Evolutionary conservation across 805 yeast genomes (phyloP).

Genomic region (Lipomyces japonicus): DNA sequence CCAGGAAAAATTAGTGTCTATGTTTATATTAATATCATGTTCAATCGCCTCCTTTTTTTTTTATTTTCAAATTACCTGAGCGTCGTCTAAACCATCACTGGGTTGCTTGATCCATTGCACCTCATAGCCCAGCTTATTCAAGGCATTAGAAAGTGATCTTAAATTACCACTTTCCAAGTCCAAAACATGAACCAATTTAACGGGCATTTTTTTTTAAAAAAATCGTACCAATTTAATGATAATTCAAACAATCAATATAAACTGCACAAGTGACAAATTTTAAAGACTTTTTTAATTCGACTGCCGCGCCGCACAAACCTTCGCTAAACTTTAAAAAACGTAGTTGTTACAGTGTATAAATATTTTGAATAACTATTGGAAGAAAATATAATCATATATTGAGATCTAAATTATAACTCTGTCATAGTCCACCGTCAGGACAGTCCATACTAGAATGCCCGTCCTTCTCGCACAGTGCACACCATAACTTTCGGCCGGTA

Average conservation of each 20-base stretch:
- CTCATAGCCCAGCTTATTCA: slow-evolving; percentile 69
- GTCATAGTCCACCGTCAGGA: slow-evolving; percentile 55
- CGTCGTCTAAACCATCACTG: slow-evolving; percentile 47
- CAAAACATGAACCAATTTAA: slow-evolving; percentile 58
- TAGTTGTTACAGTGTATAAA: too few relatives aligned
- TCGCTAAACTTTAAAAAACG: too few relatives aligned
- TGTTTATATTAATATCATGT: slow-evolving; percentile 24
- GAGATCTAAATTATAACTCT: neutral
- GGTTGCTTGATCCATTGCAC: slow-evolving; percentile 59
- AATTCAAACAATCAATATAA: too few relatives aligned
- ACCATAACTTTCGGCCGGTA: slow-evolving; percentile 76
- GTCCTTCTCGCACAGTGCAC: slow-evolving; percentile 85
- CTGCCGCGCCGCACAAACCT: too few relatives aligned
- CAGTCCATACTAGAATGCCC: slow-evolving; percentile 89
- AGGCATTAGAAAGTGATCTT: slow-evolving; percentile 83
- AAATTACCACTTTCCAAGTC: slow-evolving; percentile 94
- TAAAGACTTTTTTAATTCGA: too few relatives aligned
- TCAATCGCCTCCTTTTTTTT: neutral
- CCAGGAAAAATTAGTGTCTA: slow-evolving; percentile 78
- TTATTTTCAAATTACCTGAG: slow-evolving; percentile 39
- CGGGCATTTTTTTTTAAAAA: too few relatives aligned
- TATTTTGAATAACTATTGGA: too few relatives aligned
- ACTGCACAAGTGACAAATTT: too few relatives aligned
- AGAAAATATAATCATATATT: neutral
- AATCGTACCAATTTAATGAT: too few relatives aligned